Base-by-base conservation (phyloP, 2,329 filamentous ascomycete species). In the Claviceps sp. region DNA sequence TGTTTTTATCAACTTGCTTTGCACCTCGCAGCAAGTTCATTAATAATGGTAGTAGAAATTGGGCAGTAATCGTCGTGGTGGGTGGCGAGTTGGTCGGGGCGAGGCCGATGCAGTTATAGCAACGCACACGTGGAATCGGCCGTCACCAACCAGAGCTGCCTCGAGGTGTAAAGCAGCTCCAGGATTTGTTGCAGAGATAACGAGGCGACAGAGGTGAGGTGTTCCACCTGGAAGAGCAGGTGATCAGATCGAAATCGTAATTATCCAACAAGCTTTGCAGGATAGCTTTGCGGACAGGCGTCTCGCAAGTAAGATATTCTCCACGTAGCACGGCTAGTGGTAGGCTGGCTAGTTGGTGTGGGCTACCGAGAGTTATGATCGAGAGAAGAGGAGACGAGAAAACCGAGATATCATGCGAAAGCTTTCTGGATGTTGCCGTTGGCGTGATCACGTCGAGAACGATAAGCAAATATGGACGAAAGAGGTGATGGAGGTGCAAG, bases 1-100 rank as follows among this genome's bases (percentile, higher is more conserved):
- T 42, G 18, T 6, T 26, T 40, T 40, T 40, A n/a, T 47, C 22
- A n/a, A 36, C 56, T 45, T 60, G 58, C 20, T 26, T 53, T 55
- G 14, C n/a, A n/a, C 44, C 26, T 47, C 20, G 24, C 44, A 50
- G 47, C 53, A 50, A 48, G 47, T 44, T 24, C 48, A 48, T 52
- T 13, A n/a, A 46, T 13, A 34, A 16, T 40, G 9, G 14, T 7
- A 37, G 41, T 42, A 26, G 43, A 34, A 38, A 22, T 50, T 50
- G 53, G 53, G 53, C 53, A 49, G 47, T 40, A 46, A 52, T 14
- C 26, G 43, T 24, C 37, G 38, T 40, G 16, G 42, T 45, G 49
- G 47, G 52, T 45, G 40, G 40, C 40, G 30, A 34, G 42, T 50
- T 50, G 16, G 43, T 47, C 30, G 37, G n/a, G 16, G 40, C 37